Base-by-base conservation (phyloP, 345 rosid genomes). In the Dipteronia sinensis region DNA sequence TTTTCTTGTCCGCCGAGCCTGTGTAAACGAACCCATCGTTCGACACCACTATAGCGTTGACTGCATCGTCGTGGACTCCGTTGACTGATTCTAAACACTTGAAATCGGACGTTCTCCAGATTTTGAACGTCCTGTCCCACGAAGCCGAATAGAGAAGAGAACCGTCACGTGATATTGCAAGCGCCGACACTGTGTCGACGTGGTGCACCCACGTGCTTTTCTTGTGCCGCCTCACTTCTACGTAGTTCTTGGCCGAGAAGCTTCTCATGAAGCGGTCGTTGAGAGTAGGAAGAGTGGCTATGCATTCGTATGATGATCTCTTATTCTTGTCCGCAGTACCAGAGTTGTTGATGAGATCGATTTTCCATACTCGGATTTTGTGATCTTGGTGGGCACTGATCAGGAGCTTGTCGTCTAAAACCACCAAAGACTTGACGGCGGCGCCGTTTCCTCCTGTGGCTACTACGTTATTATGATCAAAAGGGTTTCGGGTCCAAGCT, bases 141-240 rank as follows among this genome's bases (percentile, higher is more conserved):
- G 95, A 94, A 62, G 84, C 91, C 29, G 98, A 92, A 82, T 81
- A 94, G n/a, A 94, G 84, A 64, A 89, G 75, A 42, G 90, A 77
- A 16, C 79, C 81, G 29, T 84, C 91, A 1, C 17, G 29, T 16
- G 90, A 87, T 34, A 85, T 56, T 2, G 88, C 93, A 0, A 94
- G 87, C 17, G 88, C 82, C 22, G 98, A 87, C 15, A 92, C 95
- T 0, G 94, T 82, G 73, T 94, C 97, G 6, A 86, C 91, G 76
- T 94, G 95, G 56, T 92, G 89, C 16, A 94, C 89, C 98, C 98
- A 94, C 68, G 91, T 87, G 83, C 76, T 55, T 80, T 82, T 90
- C 88, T 87, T 87, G 85, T 94, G 98, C 34, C 94, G 79, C 62
- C 98, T 81, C 13, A 94, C 90, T 69, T 84, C 72, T 10, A 92